Base-by-base conservation (phyloP, 352 stramenopile genomes). In the Peronospora farinosa region DNA sequence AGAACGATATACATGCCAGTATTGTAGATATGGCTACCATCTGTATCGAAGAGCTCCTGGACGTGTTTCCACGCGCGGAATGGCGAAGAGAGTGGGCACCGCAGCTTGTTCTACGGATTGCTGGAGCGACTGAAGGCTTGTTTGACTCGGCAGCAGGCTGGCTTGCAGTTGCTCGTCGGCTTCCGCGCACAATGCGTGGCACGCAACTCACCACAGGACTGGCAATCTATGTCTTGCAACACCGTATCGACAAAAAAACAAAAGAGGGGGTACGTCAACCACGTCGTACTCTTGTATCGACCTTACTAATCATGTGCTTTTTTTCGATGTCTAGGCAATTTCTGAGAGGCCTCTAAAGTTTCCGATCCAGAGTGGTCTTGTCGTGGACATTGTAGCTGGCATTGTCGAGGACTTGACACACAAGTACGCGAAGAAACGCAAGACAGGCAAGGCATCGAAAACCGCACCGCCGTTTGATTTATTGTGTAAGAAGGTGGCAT, bases 341-440 rank as follows among this genome's bases (percentile, higher is more conserved):
- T 88, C 74, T 23, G 79, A 91, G 55, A 65, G 69, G 5, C 79
- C 79, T n/a, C 57, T 88, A 10, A 86, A 88, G 54, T 90, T 92
- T 45, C 78, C 78, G 2, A 85, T 89, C 21, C 72, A 84, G 37
- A 88, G 74, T 53, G 74, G 78, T 0, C 65, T 87, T 25, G 78
- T 92, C 7, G 64, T 92, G 3, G 78, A 92, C 32, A 89, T 92
- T 42, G 74, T 92, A 12, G 78, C 77, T 31, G 70, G 76, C 1
- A 85, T 89, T 51, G 78, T 92, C 16, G 76, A 89, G 31, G 76
- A 86, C 41, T 55, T 91, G 47, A 88, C 75, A n/a, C 21, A 36
- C 31, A 88, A 85, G 54, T 88, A 91, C 49, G 63, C 64, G 7
- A 64, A 83, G 52, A 84, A 74, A 44, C 63, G 69, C 40, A 65